Evolutionary conservation across 495 filamentous ascomycete genomes (phyloP), one percentile per base, ranked within the genome.

Genomic region (Daldinia bambusicola): DNA sequence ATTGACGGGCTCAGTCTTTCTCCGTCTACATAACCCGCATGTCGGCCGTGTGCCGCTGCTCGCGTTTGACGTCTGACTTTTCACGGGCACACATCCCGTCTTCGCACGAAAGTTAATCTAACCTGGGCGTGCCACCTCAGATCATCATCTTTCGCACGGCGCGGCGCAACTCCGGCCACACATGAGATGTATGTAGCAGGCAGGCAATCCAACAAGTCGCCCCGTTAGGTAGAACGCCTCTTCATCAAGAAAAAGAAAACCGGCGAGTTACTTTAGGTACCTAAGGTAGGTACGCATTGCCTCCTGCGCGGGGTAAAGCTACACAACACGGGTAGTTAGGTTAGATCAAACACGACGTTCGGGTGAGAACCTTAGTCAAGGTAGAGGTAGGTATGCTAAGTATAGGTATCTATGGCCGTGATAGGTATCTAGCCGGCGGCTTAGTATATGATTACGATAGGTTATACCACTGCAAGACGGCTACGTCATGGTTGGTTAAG

Each of bases 131-230:
- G 37, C 43, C 8, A 52, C 69, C 3, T 32, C 14, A 67, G 63
- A 72, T 67, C 60, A 61, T 4, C 16, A n/a, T n/a, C n/a, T n/a
- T n/a, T 14, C 53, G 16, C 43, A 12, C 41, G 45, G 22, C 58
- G 37, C 63, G 63, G 69, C 69, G 59, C 60, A 55, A 72, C 63
- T 31, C 36, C 69, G 69, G 69, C 36, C 69, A 48, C 43, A 26
- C 1, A 26, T 1, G 1, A 3, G 26, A 26, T 26, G 26, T 3
- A 61, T 61, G 53, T 37, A 48, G 53, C 45, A 20, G 26, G 26
- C 3, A n/a, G n/a, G 1, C 26, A 26, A 26, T 36, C 34, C 37
- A 41, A 8, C 50, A 53, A 26, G 26, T 26, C 1, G 3, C 3
- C 26, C 26, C 26, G 20, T 38, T 30, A 59, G 7, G 16, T 43